A percentile compares a stretch with the other conserved stretches of the same genome.
Evolutionary conservation across 257 asterid species (phyloP).

Genomic region (Solanum stenotomum): DNA sequence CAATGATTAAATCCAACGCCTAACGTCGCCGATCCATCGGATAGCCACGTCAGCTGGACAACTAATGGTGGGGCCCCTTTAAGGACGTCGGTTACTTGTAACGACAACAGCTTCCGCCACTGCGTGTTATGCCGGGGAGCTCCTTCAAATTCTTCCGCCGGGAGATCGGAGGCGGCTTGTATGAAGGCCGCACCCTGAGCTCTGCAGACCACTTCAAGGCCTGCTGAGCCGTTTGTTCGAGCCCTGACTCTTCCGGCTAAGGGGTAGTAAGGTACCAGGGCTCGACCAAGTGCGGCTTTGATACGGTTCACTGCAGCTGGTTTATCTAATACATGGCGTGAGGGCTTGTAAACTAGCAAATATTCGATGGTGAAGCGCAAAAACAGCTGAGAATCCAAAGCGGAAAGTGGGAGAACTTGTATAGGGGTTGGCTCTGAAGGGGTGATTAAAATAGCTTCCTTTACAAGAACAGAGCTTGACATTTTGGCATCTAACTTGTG

Average conservation of each 20-base stretch:
- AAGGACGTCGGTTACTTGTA: constrained; percentile 39
- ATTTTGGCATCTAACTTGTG: background rate
- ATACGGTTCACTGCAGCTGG: constrained; percentile 14
- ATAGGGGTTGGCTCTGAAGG: constrained; percentile 55
- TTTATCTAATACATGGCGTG: constrained; percentile 10
- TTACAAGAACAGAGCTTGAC: constrained; percentile 36
- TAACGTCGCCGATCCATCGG: constrained; percentile 50
- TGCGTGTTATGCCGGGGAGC: constrained; percentile 22
- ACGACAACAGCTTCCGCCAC: constrained; percentile 45
- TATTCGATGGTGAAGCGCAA: constrained; percentile 59
- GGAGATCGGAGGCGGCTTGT: constrained; percentile 27
- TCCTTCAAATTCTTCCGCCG: constrained; percentile 24
- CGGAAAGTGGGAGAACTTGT: constrained; percentile 50
- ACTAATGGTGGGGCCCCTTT: constrained; percentile 55
- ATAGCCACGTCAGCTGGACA: constrained; percentile 66
- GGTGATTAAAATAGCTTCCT: constrained; percentile 34
- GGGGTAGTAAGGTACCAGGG: constrained; percentile 60
- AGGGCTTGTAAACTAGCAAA: constrained; percentile 36
- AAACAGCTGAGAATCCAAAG: constrained; percentile 63
- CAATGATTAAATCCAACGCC: constrained; percentile 57
- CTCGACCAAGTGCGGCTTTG: constrained; percentile 37
- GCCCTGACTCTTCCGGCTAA: constrained; percentile 51
- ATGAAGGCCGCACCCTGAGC: constrained; percentile 57
- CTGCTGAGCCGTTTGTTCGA: constrained; percentile 34
- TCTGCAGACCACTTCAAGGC: constrained; percentile 54